Percentiles rank a stretch among this genome's conserved stretches.
phyloP scores from a whole-genome alignment of 495 filamentous ascomycete species.

The Aspergillus funiculosus region DNA sequence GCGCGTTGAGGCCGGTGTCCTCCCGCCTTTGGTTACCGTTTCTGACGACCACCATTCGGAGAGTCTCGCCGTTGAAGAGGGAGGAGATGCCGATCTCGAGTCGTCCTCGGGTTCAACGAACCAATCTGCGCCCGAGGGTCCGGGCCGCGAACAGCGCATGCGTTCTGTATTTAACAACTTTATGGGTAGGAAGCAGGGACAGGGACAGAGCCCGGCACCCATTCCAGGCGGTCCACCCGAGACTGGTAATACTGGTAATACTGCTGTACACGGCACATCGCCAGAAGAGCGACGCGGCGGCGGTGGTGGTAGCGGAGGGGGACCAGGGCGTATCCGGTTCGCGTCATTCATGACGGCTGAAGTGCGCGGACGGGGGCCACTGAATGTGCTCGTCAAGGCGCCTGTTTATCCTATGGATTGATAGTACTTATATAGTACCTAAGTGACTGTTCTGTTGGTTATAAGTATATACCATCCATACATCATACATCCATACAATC shows the following conservation, averaged over 20 bases:
- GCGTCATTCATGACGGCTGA: conserved; percentile 82
- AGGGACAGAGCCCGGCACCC: conserved; percentile 8
- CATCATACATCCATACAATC: background rate
- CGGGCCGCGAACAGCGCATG: conserved; percentile 32
- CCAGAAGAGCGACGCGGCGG: conserved; percentile 1
- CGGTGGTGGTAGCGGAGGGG: conserved; percentile 13
- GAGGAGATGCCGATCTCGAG: conserved; percentile 16
- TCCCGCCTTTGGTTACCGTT: conserved; percentile 61
- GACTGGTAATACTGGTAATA: no score
- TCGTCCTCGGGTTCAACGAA: conserved; percentile 5
- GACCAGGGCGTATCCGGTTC: conserved; percentile 55
- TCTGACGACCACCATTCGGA: conserved; percentile 29
- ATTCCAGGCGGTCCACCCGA: no score
- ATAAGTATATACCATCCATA: background rate
- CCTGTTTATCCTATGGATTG: conserved; percentile 71
- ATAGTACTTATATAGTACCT: background rate
- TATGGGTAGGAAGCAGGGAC: conserved; percentile 35
- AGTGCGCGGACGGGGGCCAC: conserved; percentile 54
- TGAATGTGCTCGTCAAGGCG: conserved; percentile 79
- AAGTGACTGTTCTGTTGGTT: no score
- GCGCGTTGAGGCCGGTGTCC: conserved; percentile 67
- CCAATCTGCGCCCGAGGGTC: background rate
- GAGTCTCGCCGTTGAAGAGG: conserved; percentile 15
- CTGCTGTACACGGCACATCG: no score
- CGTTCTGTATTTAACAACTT: conserved; percentile 47